Conservation (phyloP, 2,329 filamentous ascomycete species). For the Fusarium aywerte region DNA sequence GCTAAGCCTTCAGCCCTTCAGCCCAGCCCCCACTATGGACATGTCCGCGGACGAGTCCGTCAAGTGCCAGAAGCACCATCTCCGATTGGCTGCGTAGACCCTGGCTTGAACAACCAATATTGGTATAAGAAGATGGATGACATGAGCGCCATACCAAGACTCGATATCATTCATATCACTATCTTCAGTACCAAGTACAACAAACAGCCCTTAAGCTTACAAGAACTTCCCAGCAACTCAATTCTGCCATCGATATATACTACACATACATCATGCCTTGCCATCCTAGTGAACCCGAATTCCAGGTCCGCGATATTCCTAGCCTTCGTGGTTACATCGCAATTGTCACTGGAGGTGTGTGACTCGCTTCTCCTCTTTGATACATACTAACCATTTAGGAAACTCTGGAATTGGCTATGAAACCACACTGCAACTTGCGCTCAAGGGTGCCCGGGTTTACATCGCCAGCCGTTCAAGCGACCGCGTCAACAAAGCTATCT, state of each 20-base stretch:
- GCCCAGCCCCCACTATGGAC: conserved; percentile 25
- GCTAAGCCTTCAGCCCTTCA: conserved; percentile 9
- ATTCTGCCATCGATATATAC: not conserved
- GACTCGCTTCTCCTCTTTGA: accelerated
- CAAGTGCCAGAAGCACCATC: not conserved
- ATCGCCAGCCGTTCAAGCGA: conserved; percentile 40
- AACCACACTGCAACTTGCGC: conserved; percentile 37
- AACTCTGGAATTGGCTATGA: conserved; percentile 43
- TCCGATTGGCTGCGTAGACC: conserved; percentile 12
- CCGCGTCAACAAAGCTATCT: conserved; percentile 35
- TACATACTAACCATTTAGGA: not conserved
- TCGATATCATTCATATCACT: not conserved
- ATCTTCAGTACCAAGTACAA: not conserved
- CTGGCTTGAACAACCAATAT: not conserved
- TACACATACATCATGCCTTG: conserved; percentile 7
- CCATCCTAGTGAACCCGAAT: conserved; percentile 21
- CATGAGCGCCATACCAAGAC: not conserved
- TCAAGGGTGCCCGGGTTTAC: conserved; percentile 36
- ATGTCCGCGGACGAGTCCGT: conserved; percentile 35
- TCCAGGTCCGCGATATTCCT: conserved; percentile 35
- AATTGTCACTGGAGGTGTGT: conserved; percentile 42
- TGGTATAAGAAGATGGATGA: conserved; percentile 24
- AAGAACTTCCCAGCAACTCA: no score
- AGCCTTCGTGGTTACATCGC: conserved; percentile 35
- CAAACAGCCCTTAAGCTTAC: no score